These are phyloP conservation scores for Heracleum sosnowskyi DNA, from an alignment of 129 eudicot species.

Conservation along the genomic window DNA sequence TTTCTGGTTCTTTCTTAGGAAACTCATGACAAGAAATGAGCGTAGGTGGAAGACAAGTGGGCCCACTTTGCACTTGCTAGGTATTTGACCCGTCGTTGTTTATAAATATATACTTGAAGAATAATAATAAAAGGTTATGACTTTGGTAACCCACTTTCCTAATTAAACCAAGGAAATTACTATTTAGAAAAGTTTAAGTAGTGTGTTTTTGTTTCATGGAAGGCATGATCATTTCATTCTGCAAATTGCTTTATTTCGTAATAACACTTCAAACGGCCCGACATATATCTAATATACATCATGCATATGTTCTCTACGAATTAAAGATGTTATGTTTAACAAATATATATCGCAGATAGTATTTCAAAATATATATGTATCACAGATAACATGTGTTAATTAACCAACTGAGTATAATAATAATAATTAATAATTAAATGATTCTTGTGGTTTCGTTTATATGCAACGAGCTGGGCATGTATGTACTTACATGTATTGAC, in stretches of 20 bases:
- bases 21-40: conserved; percentile 15
- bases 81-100: conserved; percentile 8
- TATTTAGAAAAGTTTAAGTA: background rate
- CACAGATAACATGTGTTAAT: no score
- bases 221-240: conserved; percentile 9
- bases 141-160: conserved; percentile 20
- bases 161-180: conserved; percentile 16
- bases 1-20: background rate
- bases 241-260: background rate
- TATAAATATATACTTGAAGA: no score
- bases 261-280: conserved; percentile 22
- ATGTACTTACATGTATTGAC: no score
- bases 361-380: no score
- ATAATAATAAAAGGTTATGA: no score
- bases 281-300: background rate
- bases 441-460: no score
- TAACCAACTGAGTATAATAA: no score
- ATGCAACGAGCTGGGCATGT: no score
- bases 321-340: no score
- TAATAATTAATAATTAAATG: no score
- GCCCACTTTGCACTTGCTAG: conserved; percentile 1
- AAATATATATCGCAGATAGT: no score
- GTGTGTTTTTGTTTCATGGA: background rate
- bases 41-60: conserved; percentile 28
- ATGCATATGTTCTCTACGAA: background rate